These are phyloP conservation scores for Aphanomyces cochlioides DNA, from an alignment of 352 stramenopile genomes.

Conservation along the genomic window DNA sequence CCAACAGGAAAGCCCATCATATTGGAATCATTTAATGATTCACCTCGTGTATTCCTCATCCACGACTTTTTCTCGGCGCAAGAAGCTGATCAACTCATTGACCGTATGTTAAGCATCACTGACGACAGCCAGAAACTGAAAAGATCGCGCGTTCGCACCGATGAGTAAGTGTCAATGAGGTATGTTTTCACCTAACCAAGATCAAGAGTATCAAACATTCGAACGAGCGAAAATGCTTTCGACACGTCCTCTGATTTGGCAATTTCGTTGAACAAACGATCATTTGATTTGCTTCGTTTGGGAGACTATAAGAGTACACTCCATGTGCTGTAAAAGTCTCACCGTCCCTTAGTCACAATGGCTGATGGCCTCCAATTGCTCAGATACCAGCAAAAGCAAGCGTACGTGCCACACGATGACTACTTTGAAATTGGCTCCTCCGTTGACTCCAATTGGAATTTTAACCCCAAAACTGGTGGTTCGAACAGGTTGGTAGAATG, in stretches of 20 bases:
- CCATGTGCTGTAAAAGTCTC: not conserved
- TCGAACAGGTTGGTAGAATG: slow-evolving; percentile 23
- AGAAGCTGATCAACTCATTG: slow-evolving; percentile 42
- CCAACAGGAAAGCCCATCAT: slow-evolving; percentile 13
- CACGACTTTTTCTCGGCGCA: slow-evolving; percentile 43
- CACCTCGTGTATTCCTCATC: slow-evolving; percentile 40
- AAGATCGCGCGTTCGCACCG: slow-evolving; percentile 43
- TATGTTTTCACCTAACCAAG: not conserved
- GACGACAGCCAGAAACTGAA: slow-evolving; percentile 41
- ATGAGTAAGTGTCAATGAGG: slow-evolving; percentile 28
- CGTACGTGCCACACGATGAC: slow-evolving; percentile 80
- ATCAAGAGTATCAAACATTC: slow-evolving; percentile 25
- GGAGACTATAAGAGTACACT: slow-evolving; percentile 48
- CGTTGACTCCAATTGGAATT: slow-evolving; percentile 33
- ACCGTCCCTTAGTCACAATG: slow-evolving; percentile 25
- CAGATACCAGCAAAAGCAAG: slow-evolving; percentile 67
- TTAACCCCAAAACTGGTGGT: slow-evolving; percentile 31
- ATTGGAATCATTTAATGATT: slow-evolving; percentile 22
- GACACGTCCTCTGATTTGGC: slow-evolving; percentile 33
- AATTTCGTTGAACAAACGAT: slow-evolving; percentile 37
- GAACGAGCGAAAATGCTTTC: slow-evolving; percentile 41
- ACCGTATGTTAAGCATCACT: slow-evolving; percentile 33
- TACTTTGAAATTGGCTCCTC: slow-evolving; percentile 42
- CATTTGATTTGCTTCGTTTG: slow-evolving; percentile 60
- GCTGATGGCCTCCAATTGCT: slow-evolving; percentile 85